phyloP scores from a whole-genome alignment of 495 filamentous ascomycete genomes.

The Cercophora sp. region DNA sequence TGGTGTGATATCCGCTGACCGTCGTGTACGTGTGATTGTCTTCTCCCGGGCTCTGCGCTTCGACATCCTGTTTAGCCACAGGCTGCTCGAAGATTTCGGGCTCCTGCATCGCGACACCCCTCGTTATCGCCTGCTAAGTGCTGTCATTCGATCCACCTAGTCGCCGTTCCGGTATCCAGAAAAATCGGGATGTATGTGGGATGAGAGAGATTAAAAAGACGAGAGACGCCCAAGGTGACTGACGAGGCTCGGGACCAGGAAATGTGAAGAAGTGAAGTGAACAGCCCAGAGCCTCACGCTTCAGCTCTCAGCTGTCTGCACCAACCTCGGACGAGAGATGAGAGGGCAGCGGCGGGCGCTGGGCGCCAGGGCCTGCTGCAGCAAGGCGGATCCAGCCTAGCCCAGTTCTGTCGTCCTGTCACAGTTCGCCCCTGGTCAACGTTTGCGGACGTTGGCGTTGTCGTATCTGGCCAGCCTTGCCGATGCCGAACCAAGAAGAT shows the following conservation, averaged over 20 bases:
- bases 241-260: too few relatives aligned
- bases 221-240: too few relatives aligned
- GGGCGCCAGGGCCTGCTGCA: background rate
- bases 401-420: too few relatives aligned
- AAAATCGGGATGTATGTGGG: too few relatives aligned
- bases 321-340: too few relatives aligned
- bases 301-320: too few relatives aligned
- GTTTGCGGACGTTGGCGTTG: too few relatives aligned
- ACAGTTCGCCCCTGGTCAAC: too few relatives aligned
- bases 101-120: conserved; percentile 34
- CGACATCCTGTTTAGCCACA: conserved; percentile 24
- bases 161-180: too few relatives aligned
- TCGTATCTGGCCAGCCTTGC: background rate
- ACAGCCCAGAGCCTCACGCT: background rate
- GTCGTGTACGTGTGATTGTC: conserved; percentile 13
- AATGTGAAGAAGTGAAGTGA: background rate
- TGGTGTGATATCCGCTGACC: conserved; percentile 19
- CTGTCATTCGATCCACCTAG: background rate
- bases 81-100: conserved; percentile 35
- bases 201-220: background rate
- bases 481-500: too few relatives aligned
- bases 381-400: background rate
- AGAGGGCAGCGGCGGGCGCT: too few relatives aligned
- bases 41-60: conserved; percentile 15
- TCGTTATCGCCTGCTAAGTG: too few relatives aligned